Percentiles rank a stretch among this genome's conserved stretches.
These are phyloP conservation scores for Rosa persica DNA, from an alignment of 306 rosid species.

Conservation along the genomic window DNA sequence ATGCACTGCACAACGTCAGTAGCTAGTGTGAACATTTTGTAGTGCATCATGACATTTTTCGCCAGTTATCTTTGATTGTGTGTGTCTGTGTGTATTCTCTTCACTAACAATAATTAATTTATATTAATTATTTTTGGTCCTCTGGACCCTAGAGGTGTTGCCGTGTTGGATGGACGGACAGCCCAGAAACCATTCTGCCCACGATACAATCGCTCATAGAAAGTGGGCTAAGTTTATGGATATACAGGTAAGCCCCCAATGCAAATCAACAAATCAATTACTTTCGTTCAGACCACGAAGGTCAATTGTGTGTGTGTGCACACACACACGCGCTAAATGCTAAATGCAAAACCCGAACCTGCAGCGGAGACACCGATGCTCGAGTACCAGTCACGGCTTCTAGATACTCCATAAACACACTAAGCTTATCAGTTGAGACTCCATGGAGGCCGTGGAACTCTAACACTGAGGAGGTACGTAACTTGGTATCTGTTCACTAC, in stretches of 20 bases:
- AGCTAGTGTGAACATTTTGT: no score
- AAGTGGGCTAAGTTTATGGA: slow-evolving; percentile 27
- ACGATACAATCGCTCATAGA: slow-evolving; percentile 18
- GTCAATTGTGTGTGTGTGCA: not conserved
- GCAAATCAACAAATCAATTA: not conserved
- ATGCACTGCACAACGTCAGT: not conserved
- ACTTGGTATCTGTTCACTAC: no score
- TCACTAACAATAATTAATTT: no score
- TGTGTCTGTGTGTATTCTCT: not conserved
- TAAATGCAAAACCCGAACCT: not conserved
- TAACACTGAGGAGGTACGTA: no score
- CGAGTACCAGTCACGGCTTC: slow-evolving; percentile 53
- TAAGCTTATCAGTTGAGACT: slow-evolving; percentile 30
- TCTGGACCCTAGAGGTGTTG: slow-evolving; percentile 19
- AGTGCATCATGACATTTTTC: no score
- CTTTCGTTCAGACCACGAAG: not conserved
- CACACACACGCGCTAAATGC: not conserved
- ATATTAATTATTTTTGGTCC: not conserved
- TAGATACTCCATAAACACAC: slow-evolving; percentile 45
- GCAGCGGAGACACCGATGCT: slow-evolving; percentile 64
- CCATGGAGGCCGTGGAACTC: slow-evolving; percentile 61
- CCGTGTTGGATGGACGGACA: slow-evolving; percentile 33
- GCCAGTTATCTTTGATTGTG: not conserved
- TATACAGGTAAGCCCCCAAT: slow-evolving; percentile 21
- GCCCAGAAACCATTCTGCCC: slow-evolving; percentile 26